Evolutionary conservation across 345 rosid species (phyloP).

Genomic region (Hevea brasiliensis): DNA sequence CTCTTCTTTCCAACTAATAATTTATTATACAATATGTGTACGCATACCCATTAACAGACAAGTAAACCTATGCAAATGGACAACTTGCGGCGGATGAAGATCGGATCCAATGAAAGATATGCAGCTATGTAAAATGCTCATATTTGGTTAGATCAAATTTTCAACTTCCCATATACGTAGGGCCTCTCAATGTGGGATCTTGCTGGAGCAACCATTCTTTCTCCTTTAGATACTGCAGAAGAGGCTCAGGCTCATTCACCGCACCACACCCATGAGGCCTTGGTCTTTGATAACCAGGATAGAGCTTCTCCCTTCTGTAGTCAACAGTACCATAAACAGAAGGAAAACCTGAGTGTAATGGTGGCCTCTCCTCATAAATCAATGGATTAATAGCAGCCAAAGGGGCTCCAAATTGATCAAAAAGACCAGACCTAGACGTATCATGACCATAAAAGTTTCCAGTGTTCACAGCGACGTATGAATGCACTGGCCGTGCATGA

Average conservation of each 20-base stretch:
- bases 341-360: conserved; percentile 27
- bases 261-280: conserved; percentile 46
- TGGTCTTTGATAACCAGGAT: conserved; percentile 48
- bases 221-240: conserved; percentile 71
- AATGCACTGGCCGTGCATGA: conserved; percentile 35
- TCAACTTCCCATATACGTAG: conserved; percentile 56
- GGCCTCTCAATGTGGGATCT: conserved; percentile 55
- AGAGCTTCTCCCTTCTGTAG: conserved; percentile 41
- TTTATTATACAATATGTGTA: neutral
- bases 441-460: conserved; percentile 34
- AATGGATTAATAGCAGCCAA: conserved; percentile 35
- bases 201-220: conserved; percentile 66
- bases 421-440: conserved; percentile 43
- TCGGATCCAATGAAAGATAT: neutral
- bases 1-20: neutral
- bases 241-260: conserved; percentile 56
- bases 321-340: conserved; percentile 33
- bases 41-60: neutral
- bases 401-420: conserved; percentile 54
- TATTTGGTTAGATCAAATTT: neutral
- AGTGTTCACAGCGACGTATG: conserved; percentile 38
- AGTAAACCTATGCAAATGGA: neutral
- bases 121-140: neutral
- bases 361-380: conserved; percentile 26
- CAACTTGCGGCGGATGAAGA: neutral